A percentile compares a stretch with the other conserved stretches of the same genome.
Evolutionary conservation across 2,329 filamentous ascomycete genomes (phyloP).

Genomic region (Fusarium bulbicola): DNA sequence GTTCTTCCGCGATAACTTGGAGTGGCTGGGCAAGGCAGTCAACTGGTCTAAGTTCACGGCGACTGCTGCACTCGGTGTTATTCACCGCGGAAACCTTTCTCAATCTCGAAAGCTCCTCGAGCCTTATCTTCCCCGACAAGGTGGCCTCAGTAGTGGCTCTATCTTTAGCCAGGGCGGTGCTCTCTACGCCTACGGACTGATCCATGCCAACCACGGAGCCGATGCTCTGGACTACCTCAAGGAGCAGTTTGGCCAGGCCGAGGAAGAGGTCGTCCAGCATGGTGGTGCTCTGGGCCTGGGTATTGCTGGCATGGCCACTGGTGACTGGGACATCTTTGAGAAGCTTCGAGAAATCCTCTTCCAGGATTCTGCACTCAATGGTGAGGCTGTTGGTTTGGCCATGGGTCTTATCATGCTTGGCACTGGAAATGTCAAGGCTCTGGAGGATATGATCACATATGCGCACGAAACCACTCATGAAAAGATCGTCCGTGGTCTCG

Average conservation of each 20-base stretch:
- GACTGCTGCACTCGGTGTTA: conserved; percentile 93
- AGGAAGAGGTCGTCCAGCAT: conserved; percentile 95
- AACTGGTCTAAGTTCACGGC: conserved; percentile 99
- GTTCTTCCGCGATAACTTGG: conserved; percentile 97
- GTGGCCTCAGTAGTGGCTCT: conserved; percentile 79
- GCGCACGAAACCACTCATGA: conserved; percentile 98
- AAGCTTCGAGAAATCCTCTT: conserved; percentile 90
- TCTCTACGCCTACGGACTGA: conserved; percentile 92
- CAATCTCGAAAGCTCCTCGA: conserved; percentile 94
- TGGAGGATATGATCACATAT: conserved; percentile 98
- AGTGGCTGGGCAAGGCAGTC: conserved; percentile 97
- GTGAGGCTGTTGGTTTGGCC: conserved; percentile 92
- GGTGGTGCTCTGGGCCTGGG: conserved; percentile 94
- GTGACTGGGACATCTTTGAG: conserved; percentile 88
- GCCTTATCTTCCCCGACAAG: conserved; percentile 87
- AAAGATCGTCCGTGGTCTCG: conserved; percentile 96
- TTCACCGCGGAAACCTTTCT: conserved; percentile 92
- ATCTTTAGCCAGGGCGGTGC: conserved; percentile 97
- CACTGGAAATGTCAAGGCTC: conserved; percentile 91
- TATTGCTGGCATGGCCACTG: conserved; percentile 97
- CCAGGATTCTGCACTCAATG: conserved; percentile 93
- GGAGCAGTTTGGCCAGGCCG: conserved; percentile 76
- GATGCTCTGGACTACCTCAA: conserved; percentile 85
- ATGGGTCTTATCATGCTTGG: conserved; percentile 99
- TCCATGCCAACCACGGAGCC: conserved; percentile 96